A percentile compares a stretch with the other conserved stretches of the same genome.
phyloP scores from a whole-genome alignment of 1,284 basidiomycete species.

The Apiotrichum mycotoxinovorans region DNA sequence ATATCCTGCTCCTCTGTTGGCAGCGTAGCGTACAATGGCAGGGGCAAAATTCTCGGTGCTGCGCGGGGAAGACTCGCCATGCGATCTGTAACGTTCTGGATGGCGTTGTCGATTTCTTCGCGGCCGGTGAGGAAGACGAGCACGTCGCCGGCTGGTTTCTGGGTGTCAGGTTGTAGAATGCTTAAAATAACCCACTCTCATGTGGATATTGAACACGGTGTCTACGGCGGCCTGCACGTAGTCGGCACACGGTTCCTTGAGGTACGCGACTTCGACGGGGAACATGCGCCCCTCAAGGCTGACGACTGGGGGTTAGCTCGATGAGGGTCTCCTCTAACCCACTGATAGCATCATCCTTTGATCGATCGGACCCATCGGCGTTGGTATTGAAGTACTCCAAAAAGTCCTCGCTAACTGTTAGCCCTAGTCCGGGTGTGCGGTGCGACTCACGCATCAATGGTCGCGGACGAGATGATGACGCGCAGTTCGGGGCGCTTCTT shows the following conservation, averaged over 20 bases:
- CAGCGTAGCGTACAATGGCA: constrained; percentile 85
- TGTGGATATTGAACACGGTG: constrained; percentile 79
- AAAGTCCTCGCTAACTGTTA: constrained; percentile 59
- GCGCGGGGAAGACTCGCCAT: constrained; percentile 66
- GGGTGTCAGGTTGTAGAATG: constrained; percentile 44
- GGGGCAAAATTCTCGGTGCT: constrained; percentile 60
- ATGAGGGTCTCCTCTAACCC: constrained; percentile 2
- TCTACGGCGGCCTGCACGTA: constrained; percentile 81
- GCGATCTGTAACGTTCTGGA: constrained; percentile 76
- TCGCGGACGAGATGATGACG: constrained; percentile 90
- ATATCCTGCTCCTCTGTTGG: constrained; percentile 77
- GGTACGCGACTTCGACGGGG: constrained; percentile 78
- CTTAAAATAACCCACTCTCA: constrained; percentile 59
- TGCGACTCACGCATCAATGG: constrained; percentile 70
- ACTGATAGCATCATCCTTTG: constrained; percentile 49
- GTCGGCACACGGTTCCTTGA: constrained; percentile 68
- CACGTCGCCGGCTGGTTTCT: constrained; percentile 74
- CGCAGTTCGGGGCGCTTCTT: constrained; percentile 82
- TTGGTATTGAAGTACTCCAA: constrained; percentile 76
- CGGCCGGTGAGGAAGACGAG: constrained; percentile 93
- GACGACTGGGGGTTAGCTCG: constrained; percentile 59
- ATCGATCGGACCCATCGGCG: constrained; percentile 45
- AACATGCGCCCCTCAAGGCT: constrained; percentile 91
- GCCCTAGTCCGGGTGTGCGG: not conserved
- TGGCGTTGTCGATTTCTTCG: constrained; percentile 87